These are phyloP conservation scores for Hemileia vastatrix DNA, from an alignment of 1,284 basidiomycete genomes.

Conservation along the genomic window DNA sequence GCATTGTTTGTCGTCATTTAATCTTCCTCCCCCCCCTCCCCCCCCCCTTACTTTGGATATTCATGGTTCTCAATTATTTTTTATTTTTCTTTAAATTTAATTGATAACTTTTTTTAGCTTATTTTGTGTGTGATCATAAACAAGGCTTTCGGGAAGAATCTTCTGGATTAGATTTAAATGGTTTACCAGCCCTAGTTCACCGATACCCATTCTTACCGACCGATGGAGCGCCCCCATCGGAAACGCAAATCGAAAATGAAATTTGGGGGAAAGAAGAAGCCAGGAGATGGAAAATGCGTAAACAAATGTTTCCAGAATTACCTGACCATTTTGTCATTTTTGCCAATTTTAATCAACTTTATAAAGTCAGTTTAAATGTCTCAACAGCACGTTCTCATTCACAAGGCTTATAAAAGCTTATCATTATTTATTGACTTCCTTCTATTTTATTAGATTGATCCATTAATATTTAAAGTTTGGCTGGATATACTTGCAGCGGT, in stretches of 20 bases:
- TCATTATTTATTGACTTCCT: background rate
- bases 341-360: slow-evolving; percentile 57
- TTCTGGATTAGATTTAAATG: slow-evolving; percentile 13
- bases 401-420: background rate
- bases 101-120: slow-evolving; percentile 43
- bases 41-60: slow-evolving; percentile 51
- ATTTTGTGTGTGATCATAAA: slow-evolving; percentile 57
- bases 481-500: slow-evolving; percentile 52
- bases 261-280: slow-evolving; percentile 52
- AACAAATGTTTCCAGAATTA: slow-evolving; percentile 50
- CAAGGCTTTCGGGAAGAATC: slow-evolving; percentile 48
- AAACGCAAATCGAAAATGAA: slow-evolving; percentile 36
- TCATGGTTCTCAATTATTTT: background rate
- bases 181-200: slow-evolving; percentile 4
- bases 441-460: slow-evolving; percentile 48
- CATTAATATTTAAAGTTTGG: slow-evolving; percentile 55
- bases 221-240: too few species aligned
- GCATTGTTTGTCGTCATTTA: slow-evolving; percentile 23
- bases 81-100: slow-evolving; percentile 16
- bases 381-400: background rate
- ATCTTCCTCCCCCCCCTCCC: slow-evolving; percentile 25
- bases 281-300: slow-evolving; percentile 49
- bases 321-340: slow-evolving; percentile 52
- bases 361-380: slow-evolving; percentile 31
- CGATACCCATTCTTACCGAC: too few species aligned